These are phyloP conservation scores for Suillus luteus DNA, from an alignment of 768 basidiomycete species.

Conservation along the genomic window DNA sequence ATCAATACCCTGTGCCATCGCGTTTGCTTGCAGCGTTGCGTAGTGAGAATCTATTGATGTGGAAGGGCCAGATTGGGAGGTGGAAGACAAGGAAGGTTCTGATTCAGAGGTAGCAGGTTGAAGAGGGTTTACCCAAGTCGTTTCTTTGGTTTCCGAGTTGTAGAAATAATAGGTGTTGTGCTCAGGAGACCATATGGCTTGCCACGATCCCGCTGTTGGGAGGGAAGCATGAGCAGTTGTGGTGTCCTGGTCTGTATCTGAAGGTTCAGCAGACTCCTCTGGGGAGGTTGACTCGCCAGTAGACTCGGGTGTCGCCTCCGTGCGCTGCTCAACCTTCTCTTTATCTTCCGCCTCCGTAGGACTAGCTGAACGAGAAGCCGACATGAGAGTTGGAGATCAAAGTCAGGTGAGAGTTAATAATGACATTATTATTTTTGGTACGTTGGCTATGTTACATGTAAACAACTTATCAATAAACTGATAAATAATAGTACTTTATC, in stretches of 20 bases:
- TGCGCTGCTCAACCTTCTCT: background rate
- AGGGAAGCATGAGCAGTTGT: slow-evolving; percentile 17
- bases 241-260: slow-evolving; percentile 9
- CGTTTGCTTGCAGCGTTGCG: slow-evolving; percentile 65
- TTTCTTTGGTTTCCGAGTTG: slow-evolving; percentile 73
- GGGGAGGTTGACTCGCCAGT: slow-evolving; percentile 11
- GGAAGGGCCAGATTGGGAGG: slow-evolving; percentile 20
- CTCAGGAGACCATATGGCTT: slow-evolving; percentile 77
- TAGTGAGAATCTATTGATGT: slow-evolving; percentile 39
- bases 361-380: slow-evolving; percentile 20
- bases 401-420: slow-evolving; percentile 2
- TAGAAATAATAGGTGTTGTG: slow-evolving; percentile 87
- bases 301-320: slow-evolving; percentile 6
- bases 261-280: slow-evolving; percentile 13
- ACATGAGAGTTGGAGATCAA: slow-evolving; percentile 7
- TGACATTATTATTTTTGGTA: slow-evolving; percentile 14
- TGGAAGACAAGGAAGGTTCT: slow-evolving; percentile 24
- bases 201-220: slow-evolving; percentile 55
- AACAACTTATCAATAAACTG: background rate
- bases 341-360: slow-evolving; percentile 6
- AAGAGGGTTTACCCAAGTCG: slow-evolving; percentile 84
- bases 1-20: slow-evolving; percentile 79
- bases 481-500: background rate
- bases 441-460: background rate
- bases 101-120: slow-evolving; percentile 36